Evolutionary conservation across 169 alveolate species (phyloP).

Genomic region (Cryptosporidium sp.): DNA sequence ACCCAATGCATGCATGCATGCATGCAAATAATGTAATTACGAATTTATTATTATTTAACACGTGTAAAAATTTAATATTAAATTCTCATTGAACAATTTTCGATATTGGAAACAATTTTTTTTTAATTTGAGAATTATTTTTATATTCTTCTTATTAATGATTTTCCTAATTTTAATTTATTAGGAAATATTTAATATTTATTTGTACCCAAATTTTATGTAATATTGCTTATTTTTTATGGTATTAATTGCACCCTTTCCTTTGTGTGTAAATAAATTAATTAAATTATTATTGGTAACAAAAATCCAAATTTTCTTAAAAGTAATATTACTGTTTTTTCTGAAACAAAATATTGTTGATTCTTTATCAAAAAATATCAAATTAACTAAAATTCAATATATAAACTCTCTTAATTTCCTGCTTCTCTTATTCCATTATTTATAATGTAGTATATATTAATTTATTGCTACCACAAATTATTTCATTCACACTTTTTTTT

Average conservation of each 20-base stretch:
- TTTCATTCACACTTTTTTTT: background rate
- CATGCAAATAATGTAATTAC: constrained; percentile 28
- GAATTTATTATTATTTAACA: constrained; percentile 8
- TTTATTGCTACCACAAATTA: background rate
- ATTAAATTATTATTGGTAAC: background rate
- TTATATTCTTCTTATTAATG: background rate
- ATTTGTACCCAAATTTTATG: background rate
- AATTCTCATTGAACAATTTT: background rate
- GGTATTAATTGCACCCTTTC: background rate
- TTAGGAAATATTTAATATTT: too few species aligned
- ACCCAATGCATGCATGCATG: constrained; percentile 46
- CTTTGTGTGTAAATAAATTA: background rate
- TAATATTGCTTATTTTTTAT: background rate
- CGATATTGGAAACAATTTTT: background rate
- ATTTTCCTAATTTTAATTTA: background rate
- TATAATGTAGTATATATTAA: too few species aligned
- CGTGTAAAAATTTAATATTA: constrained; percentile 11
- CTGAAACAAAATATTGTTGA: too few species aligned
- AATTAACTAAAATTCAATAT: too few species aligned
- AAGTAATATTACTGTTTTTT: too few species aligned
- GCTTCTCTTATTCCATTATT: background rate
- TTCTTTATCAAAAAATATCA: too few species aligned
- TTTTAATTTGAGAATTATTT: background rate
- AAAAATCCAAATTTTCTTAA: background rate
- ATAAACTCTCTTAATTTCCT: background rate